Evolutionary conservation across 2,329 filamentous ascomycete genomes (phyloP).

Genomic region (Amphichorda felina): DNA sequence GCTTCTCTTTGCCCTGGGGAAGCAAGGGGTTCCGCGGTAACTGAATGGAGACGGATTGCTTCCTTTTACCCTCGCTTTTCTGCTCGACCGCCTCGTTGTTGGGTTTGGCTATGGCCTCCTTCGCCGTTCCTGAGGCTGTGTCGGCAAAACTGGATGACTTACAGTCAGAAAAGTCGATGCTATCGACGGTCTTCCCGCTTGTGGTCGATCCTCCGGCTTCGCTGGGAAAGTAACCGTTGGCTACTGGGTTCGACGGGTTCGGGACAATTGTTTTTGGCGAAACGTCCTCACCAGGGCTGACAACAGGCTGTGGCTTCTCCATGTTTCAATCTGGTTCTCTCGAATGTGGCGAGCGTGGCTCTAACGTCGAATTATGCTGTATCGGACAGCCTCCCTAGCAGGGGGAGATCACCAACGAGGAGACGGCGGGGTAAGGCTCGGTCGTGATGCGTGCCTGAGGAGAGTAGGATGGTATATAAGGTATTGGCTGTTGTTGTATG

Average conservation of each 20-base stretch:
- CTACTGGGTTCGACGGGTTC: slow-evolving; percentile 7
- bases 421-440: too few species aligned
- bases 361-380: neutral
- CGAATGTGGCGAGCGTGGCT: too few species aligned
- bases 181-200: slow-evolving; percentile 3
- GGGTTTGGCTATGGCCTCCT: neutral
- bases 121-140: neutral
- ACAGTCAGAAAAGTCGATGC: slow-evolving; percentile 3
- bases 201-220: slow-evolving; percentile 5
- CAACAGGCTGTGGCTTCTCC: neutral
- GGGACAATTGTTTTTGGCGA: slow-evolving; percentile 24
- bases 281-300: slow-evolving; percentile 15
- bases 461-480: too few species aligned
- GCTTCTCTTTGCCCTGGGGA: slow-evolving; percentile 34
- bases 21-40: slow-evolving; percentile 29
- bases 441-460: too few species aligned
- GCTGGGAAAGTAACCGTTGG: slow-evolving; percentile 15
- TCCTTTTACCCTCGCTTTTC: slow-evolving; percentile 3
- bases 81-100: neutral
- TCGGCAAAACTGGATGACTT: neutral
- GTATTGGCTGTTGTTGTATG: too few species aligned
- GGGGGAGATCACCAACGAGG: too few species aligned
- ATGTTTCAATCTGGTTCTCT: neutral
- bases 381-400: too few species aligned
- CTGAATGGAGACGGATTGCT: slow-evolving; percentile 34